Base-by-base conservation (phyloP, 2,329 filamentous ascomycete species). In the Aureobasidium lini region DNA sequence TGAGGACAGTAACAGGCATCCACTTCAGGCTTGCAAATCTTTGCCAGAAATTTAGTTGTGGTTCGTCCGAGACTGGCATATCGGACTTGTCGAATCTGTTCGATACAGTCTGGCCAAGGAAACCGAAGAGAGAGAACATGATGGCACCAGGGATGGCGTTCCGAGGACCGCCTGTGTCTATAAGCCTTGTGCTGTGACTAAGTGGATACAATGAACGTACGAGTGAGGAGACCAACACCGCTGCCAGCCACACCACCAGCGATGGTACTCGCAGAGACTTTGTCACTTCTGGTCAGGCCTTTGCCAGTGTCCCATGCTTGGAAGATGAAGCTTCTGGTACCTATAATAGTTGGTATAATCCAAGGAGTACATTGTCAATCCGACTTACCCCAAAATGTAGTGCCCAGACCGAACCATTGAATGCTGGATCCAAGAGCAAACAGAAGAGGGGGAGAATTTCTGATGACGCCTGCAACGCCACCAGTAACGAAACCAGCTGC, bases 391-490 rank as follows among this genome's bases (percentile, higher is more conserved):
- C 86, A 93, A 70, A 86, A 96, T 15, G 84, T 88, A 48, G 82
- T 84, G 37, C 90, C 90, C 40, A 95, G 80, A 43, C 83, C 80
- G 72, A 90, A 90, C 83, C 89, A 96, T 74, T 95, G 90, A 42
- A 89, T 77, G 16, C 89, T 88, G 23, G 87, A 85, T 39, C 86
- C 81, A 11, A 87, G 66, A 0, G 89, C 86, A 73, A 90, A 93
- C 6, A 93, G 73, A 2, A 84, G 70, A 4, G 82, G 79, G 4
- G 89, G 86, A 13, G 81, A 83, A 16, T 87, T 86, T 60, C 84
- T 81, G 49, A 92, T 61, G 16, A 78, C 76, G 34, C 77, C 77
- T 52, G 72, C 71, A 50, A 75, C 70, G 54, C 76, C 73, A 40
- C 77, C 78, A 54, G 75, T 64, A 16, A 74, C 72, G 48, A 95